Evolutionary conservation across 768 basidiomycete species (phyloP).

Genomic region (Leccinum broughii): DNA sequence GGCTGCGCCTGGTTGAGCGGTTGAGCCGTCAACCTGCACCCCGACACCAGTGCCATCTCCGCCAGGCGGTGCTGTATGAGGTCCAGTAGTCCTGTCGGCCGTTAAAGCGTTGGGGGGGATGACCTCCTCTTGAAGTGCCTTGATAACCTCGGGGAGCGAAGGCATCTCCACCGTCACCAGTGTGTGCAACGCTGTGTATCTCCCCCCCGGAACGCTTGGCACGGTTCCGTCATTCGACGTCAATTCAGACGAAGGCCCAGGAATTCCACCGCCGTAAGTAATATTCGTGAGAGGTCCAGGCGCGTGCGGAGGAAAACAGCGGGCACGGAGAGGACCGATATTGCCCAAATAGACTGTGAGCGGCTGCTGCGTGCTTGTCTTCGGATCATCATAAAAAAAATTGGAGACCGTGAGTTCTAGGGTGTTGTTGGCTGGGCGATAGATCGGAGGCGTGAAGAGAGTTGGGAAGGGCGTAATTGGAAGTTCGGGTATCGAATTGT

Average conservation of each 20-base stretch:
- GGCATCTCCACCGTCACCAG: conserved; percentile 89
- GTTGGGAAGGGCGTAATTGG: conserved; percentile 92
- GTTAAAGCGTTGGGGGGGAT: conserved; percentile 40
- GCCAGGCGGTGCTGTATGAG: conserved; percentile 33
- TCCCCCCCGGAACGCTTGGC: conserved; percentile 35
- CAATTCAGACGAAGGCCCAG: conserved; percentile 38
- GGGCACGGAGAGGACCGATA: conserved; percentile 79
- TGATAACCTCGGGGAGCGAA: conserved; percentile 68
- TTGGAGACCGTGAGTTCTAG: conserved; percentile 86
- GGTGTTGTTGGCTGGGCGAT: conserved; percentile 68
- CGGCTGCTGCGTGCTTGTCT: conserved; percentile 61
- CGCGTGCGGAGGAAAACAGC: conserved; percentile 72
- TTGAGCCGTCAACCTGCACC: conserved; percentile 30
- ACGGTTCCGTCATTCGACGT: conserved; percentile 27
- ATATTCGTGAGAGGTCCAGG: conserved; percentile 68
- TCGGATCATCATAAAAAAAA: conserved; percentile 80
- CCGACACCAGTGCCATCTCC: conserved; percentile 28
- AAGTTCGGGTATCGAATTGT: conserved; percentile 69
- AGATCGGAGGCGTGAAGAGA: conserved; percentile 75
- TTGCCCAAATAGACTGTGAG: conserved; percentile 89
- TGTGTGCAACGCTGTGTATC: conserved; percentile 68
- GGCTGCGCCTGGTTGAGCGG: conserved; percentile 21
- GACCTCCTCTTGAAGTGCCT: conserved; percentile 73
- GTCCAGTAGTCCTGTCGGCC: conserved; percentile 39
- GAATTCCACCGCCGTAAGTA: conserved; percentile 53